phyloP scores from a whole-genome alignment of 345 rosid genomes.

The Eucalyptus marginata region DNA sequence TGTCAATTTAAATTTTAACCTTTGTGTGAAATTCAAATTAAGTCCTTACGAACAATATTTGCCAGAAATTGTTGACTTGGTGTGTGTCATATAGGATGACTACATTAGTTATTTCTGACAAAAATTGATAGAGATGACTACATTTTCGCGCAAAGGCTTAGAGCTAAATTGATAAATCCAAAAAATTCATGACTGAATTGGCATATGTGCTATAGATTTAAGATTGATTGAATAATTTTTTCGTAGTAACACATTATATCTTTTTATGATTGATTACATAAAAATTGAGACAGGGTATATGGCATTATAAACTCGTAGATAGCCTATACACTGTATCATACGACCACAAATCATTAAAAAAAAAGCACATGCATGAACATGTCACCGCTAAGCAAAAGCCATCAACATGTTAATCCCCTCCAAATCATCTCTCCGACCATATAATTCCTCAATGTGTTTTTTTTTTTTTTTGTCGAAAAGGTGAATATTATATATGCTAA shows the following conservation, averaged over 20 bases:
- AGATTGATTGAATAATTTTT: no score
- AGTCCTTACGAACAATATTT: not conserved
- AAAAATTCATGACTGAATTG: no score
- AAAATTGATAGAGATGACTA: no score
- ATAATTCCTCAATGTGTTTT: not conserved
- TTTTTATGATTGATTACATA: no score
- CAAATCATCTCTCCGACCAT: not conserved
- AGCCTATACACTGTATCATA: not conserved
- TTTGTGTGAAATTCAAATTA: no score
- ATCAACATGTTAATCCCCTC: not conserved
- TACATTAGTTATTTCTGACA: accelerated
- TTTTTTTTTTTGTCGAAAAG: no score
- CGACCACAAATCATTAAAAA: not conserved
- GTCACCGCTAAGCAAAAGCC: not conserved
- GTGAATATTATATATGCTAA: no score
- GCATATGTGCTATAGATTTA: no score
- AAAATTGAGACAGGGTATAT: not conserved
- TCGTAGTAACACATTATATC: no score
- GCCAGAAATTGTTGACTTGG: not conserved
- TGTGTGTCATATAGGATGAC: not conserved
- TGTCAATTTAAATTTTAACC: not conserved
- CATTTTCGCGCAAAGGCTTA: no score
- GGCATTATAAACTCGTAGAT: not conserved
- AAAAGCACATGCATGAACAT: not conserved
- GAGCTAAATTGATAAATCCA: not conserved